Evolutionary conservation across 176 grass and related monocot species (phyloP), one percentile per base, ranked within the genome.

Genomic region (Bonia amplexicaulis): DNA sequence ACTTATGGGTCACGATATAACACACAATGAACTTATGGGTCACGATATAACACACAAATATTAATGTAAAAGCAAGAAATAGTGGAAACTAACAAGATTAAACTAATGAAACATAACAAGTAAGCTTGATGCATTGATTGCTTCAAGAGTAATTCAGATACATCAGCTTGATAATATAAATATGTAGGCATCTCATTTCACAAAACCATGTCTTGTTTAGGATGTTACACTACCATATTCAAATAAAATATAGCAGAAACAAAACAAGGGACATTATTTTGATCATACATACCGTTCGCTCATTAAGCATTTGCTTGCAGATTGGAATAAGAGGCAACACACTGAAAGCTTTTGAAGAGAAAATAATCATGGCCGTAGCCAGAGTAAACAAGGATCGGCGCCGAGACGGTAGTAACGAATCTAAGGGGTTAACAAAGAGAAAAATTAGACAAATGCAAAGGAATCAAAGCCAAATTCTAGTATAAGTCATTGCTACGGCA

Each of bases 281-380:
- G 25, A 71, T 80, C 33, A 84, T 69, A 80, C 91, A 90, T 96
- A 96, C 97, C 29, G 71, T 77, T 82, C 84, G 85, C 53, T 91
- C 92, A 74, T 90, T 89, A 59, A 99, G 82, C 58, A 89, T 90
- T 82, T 89, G 93, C 80, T 94, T 96, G 84, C 89, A 83, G 54
- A 99, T 92, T 53, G 97, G 90, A 91, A 99, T 84, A 73, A 99
- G 91, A 82, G 97, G 88, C 4, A 53, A 49, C 19, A 96, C 88
- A 88, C 91, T 92, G 79, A 92, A 96, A 88, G 93, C 92, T 88
- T 81, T 94, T 86, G 97, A 94, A 53, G 93, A 89, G 90, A 99
- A 96, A 81, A 99, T 89, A 84, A 96, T 94, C 97, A 99, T 99
- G 71, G 97, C 87, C 70, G 92, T 96, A 37, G 93, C 76, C 9